phyloP scores from a whole-genome alignment of 768 basidiomycete species.

The Mycena haematopus region DNA sequence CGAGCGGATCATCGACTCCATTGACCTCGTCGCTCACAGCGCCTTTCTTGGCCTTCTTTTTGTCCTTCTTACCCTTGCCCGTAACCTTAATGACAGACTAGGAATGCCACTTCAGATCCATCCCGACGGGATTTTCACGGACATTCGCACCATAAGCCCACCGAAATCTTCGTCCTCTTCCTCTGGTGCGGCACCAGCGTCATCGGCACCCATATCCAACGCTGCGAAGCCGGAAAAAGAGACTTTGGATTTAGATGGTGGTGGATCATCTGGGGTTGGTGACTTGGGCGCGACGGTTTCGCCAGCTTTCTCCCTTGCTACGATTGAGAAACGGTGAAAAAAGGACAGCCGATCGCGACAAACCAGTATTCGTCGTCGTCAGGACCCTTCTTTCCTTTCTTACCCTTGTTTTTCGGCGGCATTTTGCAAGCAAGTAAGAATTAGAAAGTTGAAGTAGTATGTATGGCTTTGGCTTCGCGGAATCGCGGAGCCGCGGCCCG shows the following conservation, averaged over 20 bases:
- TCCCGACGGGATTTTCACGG: conserved; percentile 17
- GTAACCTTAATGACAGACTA: conserved; percentile 72
- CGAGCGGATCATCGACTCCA: conserved; percentile 33
- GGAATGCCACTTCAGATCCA: conserved; percentile 19
- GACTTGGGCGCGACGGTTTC: conserved; percentile 55
- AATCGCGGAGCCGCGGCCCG: conserved; percentile 2
- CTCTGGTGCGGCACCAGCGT: conserved; percentile 42
- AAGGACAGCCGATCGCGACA: conserved; percentile 28
- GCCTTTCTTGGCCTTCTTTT: conserved; percentile 55
- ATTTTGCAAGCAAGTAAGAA: conserved; percentile 37
- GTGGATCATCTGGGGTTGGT: conserved; percentile 51
- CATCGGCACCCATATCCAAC: conserved; percentile 47
- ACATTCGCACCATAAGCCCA: conserved; percentile 72
- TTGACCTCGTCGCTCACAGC: conserved; percentile 36
- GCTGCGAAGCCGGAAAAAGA: conserved; percentile 61
- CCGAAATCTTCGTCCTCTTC: conserved; percentile 71
- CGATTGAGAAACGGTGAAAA: conserved; percentile 26
- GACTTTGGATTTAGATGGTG: conserved; percentile 36
- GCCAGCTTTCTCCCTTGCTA: conserved; percentile 63
- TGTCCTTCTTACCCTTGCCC: conserved; percentile 57
- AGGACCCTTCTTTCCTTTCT: conserved; percentile 77
- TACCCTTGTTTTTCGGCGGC: conserved; percentile 76
- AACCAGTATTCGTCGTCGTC: conserved; percentile 89
- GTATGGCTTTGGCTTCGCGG: conserved; percentile 7
- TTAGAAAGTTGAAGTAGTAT: conserved; percentile 8